Conservation (phyloP, 176 grass and related monocot species). For the Oryza punctata region DNA sequence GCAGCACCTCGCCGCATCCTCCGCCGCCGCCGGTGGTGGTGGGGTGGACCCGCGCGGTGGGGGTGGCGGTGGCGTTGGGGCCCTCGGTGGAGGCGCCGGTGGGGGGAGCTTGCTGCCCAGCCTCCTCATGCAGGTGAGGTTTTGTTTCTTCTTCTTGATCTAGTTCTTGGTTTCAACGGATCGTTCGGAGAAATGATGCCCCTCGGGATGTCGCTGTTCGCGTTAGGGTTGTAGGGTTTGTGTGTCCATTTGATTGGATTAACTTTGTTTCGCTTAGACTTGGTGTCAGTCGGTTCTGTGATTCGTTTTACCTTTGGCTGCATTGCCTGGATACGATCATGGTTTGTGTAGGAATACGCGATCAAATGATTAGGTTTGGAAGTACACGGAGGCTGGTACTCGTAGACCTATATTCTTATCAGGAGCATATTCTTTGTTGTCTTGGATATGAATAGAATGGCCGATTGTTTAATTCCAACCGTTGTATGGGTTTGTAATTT, state of each 20-base stretch:
- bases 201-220: background rate
- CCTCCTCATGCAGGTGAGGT: conserved; percentile 88
- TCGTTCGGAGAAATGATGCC: background rate
- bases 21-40: background rate
- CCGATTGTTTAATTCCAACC: background rate
- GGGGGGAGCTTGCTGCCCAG: conserved; percentile 63
- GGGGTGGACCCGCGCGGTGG: conserved; percentile 24
- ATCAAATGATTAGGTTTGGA: background rate
- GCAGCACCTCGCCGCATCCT: conserved; percentile 77
- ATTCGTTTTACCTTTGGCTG: background rate
- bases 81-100: background rate
- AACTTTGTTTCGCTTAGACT: conserved; percentile 1
- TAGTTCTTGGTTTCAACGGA: conserved; percentile 27
- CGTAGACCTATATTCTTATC: too few species aligned
- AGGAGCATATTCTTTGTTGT: background rate
- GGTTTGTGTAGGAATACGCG: background rate
- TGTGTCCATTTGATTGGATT: conserved; percentile 1
- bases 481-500: background rate
- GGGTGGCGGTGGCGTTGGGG: conserved; percentile 41
- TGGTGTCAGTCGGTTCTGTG: background rate
- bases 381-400: background rate
- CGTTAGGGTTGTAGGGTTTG: background rate
- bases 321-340: background rate
- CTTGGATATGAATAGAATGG: background rate
- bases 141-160: conserved; percentile 7